A percentile compares a stretch with the other conserved stretches of the same genome.
These are phyloP conservation scores for Calonectria pseudoreteaudii DNA, from an alignment of 2,329 filamentous ascomycete genomes.

Conservation along the genomic window DNA sequence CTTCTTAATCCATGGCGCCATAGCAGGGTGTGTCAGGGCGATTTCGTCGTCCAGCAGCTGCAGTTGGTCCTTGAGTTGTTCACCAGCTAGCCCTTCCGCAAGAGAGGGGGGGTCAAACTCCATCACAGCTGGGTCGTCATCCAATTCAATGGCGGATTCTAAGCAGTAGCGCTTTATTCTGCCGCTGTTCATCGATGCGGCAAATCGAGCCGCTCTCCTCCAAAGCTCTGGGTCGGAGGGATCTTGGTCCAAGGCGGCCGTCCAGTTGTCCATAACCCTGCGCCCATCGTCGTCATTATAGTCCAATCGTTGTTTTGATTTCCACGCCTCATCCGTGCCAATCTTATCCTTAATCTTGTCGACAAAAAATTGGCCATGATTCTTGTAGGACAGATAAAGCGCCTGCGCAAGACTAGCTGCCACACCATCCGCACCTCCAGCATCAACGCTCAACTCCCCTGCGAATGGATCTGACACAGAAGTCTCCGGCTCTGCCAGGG, in stretches of 20 bases:
- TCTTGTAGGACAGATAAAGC: constrained; percentile 94
- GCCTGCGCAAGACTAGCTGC: constrained; percentile 89
- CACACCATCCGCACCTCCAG: constrained; percentile 76
- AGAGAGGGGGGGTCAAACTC: constrained; percentile 73
- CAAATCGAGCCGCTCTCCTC: constrained; percentile 70
- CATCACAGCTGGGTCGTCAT: constrained; percentile 72
- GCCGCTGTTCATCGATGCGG: constrained; percentile 66
- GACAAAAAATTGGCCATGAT: constrained; percentile 91
- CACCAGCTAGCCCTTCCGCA: constrained; percentile 72
- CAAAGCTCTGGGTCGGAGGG: constrained; percentile 76
- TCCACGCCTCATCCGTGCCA: constrained; percentile 65
- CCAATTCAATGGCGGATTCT: constrained; percentile 74
- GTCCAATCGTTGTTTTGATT: constrained; percentile 39
- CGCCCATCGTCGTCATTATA: constrained; percentile 51
- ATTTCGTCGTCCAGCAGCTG: constrained; percentile 65
- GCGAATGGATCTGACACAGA: constrained; percentile 60
- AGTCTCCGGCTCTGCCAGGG: constrained; percentile 58
- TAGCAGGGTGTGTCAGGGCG: constrained; percentile 69
- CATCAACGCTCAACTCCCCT: constrained; percentile 65
- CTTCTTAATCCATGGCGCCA: constrained; percentile 67
- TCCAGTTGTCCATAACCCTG: constrained; percentile 67
- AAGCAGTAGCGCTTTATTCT: constrained; percentile 72
- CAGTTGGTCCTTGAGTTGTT: constrained; percentile 69
- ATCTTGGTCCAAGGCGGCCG: constrained; percentile 71
- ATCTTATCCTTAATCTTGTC: constrained; percentile 63